Evolutionary conservation across 768 basidiomycete genomes (phyloP).

Genomic region (Austroboletus festivus): DNA sequence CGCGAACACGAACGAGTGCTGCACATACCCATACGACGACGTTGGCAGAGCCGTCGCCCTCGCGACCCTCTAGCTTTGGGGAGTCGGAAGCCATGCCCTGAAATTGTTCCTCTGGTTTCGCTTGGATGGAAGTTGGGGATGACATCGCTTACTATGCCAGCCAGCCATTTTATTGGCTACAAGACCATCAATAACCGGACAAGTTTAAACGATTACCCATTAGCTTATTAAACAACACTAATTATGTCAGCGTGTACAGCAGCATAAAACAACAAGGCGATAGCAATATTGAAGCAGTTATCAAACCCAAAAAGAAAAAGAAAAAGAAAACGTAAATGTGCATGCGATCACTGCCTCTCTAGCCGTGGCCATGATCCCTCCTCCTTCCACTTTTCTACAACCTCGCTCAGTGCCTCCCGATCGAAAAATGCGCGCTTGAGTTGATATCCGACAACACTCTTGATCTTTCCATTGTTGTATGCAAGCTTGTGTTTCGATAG

Average conservation of each 20-base stretch:
- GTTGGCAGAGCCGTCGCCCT: conserved; percentile 36
- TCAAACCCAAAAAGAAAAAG: conserved; percentile 16
- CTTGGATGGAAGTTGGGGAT: neutral
- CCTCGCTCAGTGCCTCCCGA: conserved; percentile 59
- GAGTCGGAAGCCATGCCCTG: conserved; percentile 23
- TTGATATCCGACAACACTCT: conserved; percentile 66
- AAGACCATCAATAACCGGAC: neutral
- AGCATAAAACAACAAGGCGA: conserved; percentile 6
- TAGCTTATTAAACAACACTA: conserved; percentile 25
- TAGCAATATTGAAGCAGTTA: conserved; percentile 10
- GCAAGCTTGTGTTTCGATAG: conserved; percentile 68
- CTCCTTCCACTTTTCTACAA: conserved; percentile 77
- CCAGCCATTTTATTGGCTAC: too few species aligned
- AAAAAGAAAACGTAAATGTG: conserved; percentile 17
- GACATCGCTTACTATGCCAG: conserved; percentile 11
- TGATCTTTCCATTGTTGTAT: conserved; percentile 71
- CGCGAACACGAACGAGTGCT: neutral
- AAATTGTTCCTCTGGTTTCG: conserved; percentile 18
- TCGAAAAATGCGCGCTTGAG: conserved; percentile 61
- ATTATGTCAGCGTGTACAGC: conserved; percentile 29
- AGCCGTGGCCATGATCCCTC: conserved; percentile 48
- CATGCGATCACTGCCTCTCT: conserved; percentile 11
- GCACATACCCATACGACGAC: conserved; percentile 37
- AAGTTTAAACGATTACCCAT: conserved; percentile 1
- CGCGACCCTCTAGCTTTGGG: conserved; percentile 36